Conservation (phyloP, 2,329 filamentous ascomycete species). For the Macrophomina tecta region DNA sequence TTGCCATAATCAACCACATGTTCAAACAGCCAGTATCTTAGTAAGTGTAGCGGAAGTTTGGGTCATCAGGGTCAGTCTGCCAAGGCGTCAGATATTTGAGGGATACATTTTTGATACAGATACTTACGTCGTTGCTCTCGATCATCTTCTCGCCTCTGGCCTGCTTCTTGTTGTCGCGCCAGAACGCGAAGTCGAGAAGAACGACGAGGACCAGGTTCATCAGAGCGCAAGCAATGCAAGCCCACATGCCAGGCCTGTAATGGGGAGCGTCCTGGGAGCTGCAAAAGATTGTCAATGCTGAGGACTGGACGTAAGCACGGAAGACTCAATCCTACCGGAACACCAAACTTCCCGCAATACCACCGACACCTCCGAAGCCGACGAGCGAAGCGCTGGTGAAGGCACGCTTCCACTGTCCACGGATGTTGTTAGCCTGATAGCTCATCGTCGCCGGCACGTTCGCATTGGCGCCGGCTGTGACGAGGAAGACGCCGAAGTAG, state of each 20-base stretch:
- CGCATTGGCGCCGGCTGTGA: slow-evolving; percentile 76
- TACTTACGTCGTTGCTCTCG: slow-evolving; percentile 45
- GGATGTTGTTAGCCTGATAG: slow-evolving; percentile 87
- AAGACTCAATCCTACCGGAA: slow-evolving; percentile 55
- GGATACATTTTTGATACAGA: not conserved
- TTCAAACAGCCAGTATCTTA: not conserved
- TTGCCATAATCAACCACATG: not conserved
- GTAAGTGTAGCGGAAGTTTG: slow-evolving; percentile 27
- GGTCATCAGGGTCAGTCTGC: slow-evolving; percentile 15
- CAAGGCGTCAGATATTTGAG: not conserved
- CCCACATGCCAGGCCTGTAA: slow-evolving; percentile 46
- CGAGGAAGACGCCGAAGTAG: slow-evolving; percentile 77
- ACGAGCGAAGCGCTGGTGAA: slow-evolving; percentile 78
- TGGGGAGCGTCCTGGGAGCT: slow-evolving; percentile 45
- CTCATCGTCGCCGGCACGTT: slow-evolving; percentile 78
- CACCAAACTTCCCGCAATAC: slow-evolving; percentile 75
- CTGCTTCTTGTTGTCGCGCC: slow-evolving; percentile 44
- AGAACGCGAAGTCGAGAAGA: slow-evolving; percentile 42
- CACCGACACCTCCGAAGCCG: slow-evolving; percentile 77
- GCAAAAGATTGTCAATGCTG: not conserved
- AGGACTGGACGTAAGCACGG: not conserved
- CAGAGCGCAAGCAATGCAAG: slow-evolving; percentile 46
- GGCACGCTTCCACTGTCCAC: slow-evolving; percentile 87
- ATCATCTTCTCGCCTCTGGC: slow-evolving; percentile 50
- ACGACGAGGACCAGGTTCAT: slow-evolving; percentile 45